Evolutionary conservation across 192 early-diverging fungal genomes (phyloP).

Genomic region (Coemansia sp.): DNA sequence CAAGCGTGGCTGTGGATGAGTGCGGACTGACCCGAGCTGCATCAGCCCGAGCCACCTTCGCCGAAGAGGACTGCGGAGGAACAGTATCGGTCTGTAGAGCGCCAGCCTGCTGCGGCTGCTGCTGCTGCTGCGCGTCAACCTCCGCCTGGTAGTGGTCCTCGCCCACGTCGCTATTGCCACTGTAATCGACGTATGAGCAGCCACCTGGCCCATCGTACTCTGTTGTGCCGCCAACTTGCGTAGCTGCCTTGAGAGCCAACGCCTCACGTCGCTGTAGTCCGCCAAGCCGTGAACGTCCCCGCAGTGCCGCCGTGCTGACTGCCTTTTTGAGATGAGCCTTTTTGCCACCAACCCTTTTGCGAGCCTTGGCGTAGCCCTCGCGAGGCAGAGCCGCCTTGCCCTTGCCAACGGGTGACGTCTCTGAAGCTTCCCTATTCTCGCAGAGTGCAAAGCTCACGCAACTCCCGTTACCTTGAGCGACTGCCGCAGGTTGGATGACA

Average conservation of each 20-base stretch:
- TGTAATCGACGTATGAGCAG: slow-evolving; percentile 56
- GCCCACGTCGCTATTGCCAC: slow-evolving; percentile 29
- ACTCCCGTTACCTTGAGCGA: not conserved
- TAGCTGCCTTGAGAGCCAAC: slow-evolving; percentile 5
- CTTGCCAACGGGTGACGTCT: slow-evolving; percentile 15
- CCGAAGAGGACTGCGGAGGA: slow-evolving; percentile 5
- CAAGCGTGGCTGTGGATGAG: slow-evolving; percentile 55
- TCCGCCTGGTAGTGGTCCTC: not conserved
- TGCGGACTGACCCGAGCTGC: slow-evolving; percentile 29
- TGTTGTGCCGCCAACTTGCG: not conserved
- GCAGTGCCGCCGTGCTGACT: slow-evolving; percentile 41
- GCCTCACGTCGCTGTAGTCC: slow-evolving; percentile 22
- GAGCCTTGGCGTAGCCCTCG: slow-evolving; percentile 18
- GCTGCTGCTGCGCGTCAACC: not conserved
- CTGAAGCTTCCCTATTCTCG: slow-evolving; percentile 5
- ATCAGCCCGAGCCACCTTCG: not conserved
- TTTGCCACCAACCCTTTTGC: slow-evolving; percentile 28
- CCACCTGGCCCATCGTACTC: slow-evolving; percentile 17
- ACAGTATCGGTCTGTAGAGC: not conserved
- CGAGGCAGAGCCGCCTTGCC: slow-evolving; percentile 18
- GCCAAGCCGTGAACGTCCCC: slow-evolving; percentile 31
- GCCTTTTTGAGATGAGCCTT: slow-evolving; percentile 44
- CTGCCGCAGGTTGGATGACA: slow-evolving; percentile 13
- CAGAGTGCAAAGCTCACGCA: slow-evolving; percentile 1
- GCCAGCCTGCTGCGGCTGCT: slow-evolving; percentile 3